Evolutionary conservation across 768 basidiomycete species (phyloP).

Genomic region (Kwoniella sp.): DNA sequence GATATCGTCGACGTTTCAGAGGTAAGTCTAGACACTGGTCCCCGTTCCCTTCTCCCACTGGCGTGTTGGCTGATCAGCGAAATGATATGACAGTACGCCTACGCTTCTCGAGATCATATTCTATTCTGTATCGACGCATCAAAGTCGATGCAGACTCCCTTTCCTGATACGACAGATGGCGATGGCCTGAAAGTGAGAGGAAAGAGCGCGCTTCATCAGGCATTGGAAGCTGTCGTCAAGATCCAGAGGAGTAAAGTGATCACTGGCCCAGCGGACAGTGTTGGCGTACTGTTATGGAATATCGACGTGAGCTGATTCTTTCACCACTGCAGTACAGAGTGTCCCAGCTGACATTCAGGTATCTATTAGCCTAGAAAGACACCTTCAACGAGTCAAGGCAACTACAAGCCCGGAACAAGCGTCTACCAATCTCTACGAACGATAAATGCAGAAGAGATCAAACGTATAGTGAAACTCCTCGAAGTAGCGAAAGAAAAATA

Average conservation of each 20-base stretch:
- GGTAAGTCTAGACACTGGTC: no score
- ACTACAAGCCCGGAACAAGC: conserved; percentile 57
- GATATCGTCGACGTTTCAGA: conserved; percentile 48
- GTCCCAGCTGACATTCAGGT: conserved; percentile 2
- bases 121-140: conserved; percentile 97
- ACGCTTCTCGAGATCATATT: conserved; percentile 79
- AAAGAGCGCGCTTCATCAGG: conserved; percentile 73
- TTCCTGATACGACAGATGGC: conserved; percentile 61
- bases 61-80: not conserved
- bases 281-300: conserved; percentile 90
- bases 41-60: not conserved
- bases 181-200: conserved; percentile 61
- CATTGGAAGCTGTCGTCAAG: conserved; percentile 79
- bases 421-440: conserved; percentile 75
- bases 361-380: conserved; percentile 66
- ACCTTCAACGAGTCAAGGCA: conserved; percentile 30
- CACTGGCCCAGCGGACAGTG: conserved; percentile 80
- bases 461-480: conserved; percentile 73
- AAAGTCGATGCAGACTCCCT: conserved; percentile 76
- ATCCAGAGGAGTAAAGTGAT: conserved; percentile 89
- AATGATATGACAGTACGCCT: conserved; percentile 61
- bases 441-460: conserved; percentile 78
- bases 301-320: conserved; percentile 58
- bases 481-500: conserved; percentile 65
- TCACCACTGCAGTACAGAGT: not conserved